Evolutionary conservation across 176 grass and related monocot genomes (phyloP), one percentile per base, ranked within the genome.

Genomic region (Guadua angustifolia): DNA sequence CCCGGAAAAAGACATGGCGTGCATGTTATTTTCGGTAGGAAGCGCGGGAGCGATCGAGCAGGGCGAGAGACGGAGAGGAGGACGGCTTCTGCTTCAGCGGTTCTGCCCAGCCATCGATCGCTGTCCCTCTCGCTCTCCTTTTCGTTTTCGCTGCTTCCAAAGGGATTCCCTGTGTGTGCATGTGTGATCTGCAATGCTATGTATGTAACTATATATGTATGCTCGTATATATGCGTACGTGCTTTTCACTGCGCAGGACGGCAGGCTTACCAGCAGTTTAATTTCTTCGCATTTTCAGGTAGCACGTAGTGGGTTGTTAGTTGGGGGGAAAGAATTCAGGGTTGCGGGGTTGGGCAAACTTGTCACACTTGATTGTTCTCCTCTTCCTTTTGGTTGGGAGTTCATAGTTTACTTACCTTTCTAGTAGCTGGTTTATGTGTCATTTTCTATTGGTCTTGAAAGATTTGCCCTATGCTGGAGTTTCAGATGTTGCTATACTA

Each of bases 1-100:
- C 50, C 69, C 17, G 58, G 67, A 90, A 43, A 83, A 83, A 24
- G 79, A 90, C 84, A 33, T 29, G 84, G 2, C 55, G 35, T 8
- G 49, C 40, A 38, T 60, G 84, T 74, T 77, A 11, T 83, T 86
- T 83, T 83, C 73, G 16, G 69, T 26, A 79, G 10, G 15, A 42
- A 9, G 73, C 15, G 1, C 29, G 29, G 1, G 32, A 44, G 67
- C 71, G 8, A 79, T 21, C 40, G 69, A 73, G 69, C 14, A 9
- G 22, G 55, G 55, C 52, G 5, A 55, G 51, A 6, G 21, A 58
- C 7, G 42, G 56, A 58, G n/a, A 25, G 57, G n/a, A 32, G 57
- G n/a, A 32, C 25, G 13, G 61, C 61, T 33, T 14, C 26, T 26
- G 64, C 35, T 44, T 60, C 62, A 11, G 70, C 49, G 83, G 47